These are phyloP conservation scores for Inonotus hispidus DNA, from an alignment of 1,284 basidiomycete genomes.

Conservation along the genomic window DNA sequence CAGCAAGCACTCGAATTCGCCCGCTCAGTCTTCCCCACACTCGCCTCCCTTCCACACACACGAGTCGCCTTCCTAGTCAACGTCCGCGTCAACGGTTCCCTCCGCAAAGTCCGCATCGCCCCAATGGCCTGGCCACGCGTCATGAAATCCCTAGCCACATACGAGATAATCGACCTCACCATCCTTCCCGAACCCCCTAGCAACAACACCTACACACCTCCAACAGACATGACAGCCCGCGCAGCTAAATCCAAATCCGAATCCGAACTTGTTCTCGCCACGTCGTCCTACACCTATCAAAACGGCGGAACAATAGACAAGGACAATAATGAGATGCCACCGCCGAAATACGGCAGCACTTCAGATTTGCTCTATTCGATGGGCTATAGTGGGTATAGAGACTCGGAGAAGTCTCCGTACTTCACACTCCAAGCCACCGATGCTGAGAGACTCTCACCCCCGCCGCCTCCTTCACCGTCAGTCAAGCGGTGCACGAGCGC, in stretches of 20 bases:
- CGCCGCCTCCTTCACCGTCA: conserved; percentile 18
- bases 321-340: not conserved
- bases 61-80: conserved; percentile 43
- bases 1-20: conserved; percentile 54
- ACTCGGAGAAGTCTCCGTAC: conserved; percentile 3
- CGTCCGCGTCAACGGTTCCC: conserved; percentile 27
- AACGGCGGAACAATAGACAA: too few relatives aligned
- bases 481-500: conserved; percentile 6
- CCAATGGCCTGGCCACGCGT: conserved; percentile 51
- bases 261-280: not conserved
- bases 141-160: conserved; percentile 38
- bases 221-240: too few relatives aligned
- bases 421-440: not conserved
- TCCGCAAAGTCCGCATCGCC: conserved; percentile 43
- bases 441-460: not conserved
- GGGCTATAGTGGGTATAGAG: not conserved
- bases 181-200: conserved; percentile 24
- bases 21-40: conserved; percentile 41
- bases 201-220: not conserved
- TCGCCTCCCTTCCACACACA: conserved; percentile 34
- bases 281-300: conserved; percentile 9
- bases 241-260: conserved; percentile 12
- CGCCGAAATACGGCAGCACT: not conserved
- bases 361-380: not conserved
- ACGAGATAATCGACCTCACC: conserved; percentile 49